These are phyloP conservation scores for Paragyromitra xinjiangensis DNA, from an alignment of 495 filamentous ascomycete genomes.

Conservation along the genomic window DNA sequence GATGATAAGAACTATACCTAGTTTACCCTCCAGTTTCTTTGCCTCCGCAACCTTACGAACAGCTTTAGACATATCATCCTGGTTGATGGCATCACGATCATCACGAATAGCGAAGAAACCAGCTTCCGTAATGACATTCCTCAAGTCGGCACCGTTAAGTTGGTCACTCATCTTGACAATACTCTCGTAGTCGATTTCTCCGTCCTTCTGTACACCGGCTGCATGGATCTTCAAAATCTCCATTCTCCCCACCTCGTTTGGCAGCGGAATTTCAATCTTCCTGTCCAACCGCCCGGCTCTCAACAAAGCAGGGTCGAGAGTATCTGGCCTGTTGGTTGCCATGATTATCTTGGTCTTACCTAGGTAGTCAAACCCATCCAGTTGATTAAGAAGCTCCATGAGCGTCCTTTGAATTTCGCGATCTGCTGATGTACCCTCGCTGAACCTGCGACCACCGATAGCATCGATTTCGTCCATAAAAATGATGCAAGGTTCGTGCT, in stretches of 20 bases:
- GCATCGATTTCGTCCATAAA: conserved; percentile 99
- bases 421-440: conserved; percentile 98
- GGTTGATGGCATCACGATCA: conserved; percentile 91
- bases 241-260: conserved; percentile 97
- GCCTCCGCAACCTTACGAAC: conserved; percentile 95
- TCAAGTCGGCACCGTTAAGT: conserved; percentile 94
- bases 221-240: conserved; percentile 99
- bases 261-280: conserved; percentile 98
- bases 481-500: conserved; percentile 99
- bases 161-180: conserved; percentile 99
- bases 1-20: conserved; percentile 30
- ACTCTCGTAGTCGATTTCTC: conserved; percentile 98
- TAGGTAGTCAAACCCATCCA: conserved; percentile 98
- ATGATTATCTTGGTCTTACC: conserved; percentile 99
- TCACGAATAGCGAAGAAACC: conserved; percentile 98
- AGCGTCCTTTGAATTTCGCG: conserved; percentile 98
- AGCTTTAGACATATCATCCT: conserved; percentile 99
- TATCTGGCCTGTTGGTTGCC: conserved; percentile 99
- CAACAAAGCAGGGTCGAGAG: conserved; percentile 91
- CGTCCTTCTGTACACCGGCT: conserved; percentile 82
- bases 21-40: conserved; percentile 91
- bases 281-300: conserved; percentile 93
- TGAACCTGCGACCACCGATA: conserved; percentile 95
- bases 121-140: conserved; percentile 98
- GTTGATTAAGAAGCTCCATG: conserved; percentile 98